A percentile compares a stretch with the other conserved stretches of the same genome.
Conservation (phyloP, 2,329 filamentous ascomycete species). For the Alternaria atra region DNA sequence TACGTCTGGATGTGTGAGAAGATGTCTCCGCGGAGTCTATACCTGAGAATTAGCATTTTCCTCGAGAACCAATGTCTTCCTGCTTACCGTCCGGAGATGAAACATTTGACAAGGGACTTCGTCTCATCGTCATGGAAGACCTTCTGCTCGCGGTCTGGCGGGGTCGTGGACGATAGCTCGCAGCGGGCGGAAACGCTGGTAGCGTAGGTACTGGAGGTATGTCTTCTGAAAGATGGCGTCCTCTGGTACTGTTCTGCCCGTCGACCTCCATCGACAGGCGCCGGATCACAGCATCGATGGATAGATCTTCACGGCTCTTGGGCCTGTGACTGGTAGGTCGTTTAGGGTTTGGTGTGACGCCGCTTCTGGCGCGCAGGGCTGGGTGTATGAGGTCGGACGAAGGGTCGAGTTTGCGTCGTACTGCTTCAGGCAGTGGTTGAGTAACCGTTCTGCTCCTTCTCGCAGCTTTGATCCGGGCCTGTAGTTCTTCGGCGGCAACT, state of each 20-base stretch:
- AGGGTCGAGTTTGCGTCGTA: slow-evolving; percentile 21
- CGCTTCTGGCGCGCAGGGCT: slow-evolving; percentile 18
- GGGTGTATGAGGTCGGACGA: slow-evolving; percentile 19
- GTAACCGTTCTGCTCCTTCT: slow-evolving; percentile 21
- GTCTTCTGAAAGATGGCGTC: background rate
- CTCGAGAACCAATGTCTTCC: background rate
- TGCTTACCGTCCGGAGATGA: slow-evolving; percentile 19
- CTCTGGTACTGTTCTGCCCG: background rate
- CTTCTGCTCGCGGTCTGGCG: slow-evolving; percentile 17
- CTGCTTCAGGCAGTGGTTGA: slow-evolving; percentile 16
- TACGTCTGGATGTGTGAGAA: slow-evolving; percentile 15
- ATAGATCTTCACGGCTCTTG: slow-evolving; percentile 15
- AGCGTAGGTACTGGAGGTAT: slow-evolving; percentile 11
- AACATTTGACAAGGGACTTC: slow-evolving; percentile 28
- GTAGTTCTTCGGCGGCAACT: slow-evolving; percentile 28
- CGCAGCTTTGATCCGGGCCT: slow-evolving; percentile 31
- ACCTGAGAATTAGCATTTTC: background rate
- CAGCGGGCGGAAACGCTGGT: slow-evolving; percentile 6
- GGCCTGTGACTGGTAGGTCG: slow-evolving; percentile 13
- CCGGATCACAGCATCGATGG: slow-evolving; percentile 40
- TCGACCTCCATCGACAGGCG: slow-evolving; percentile 12
- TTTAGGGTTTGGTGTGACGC: slow-evolving; percentile 3
- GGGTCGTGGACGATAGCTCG: slow-evolving; percentile 12
- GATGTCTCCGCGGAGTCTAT: slow-evolving; percentile 15
- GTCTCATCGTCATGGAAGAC: slow-evolving; percentile 21